Base-by-base conservation (phyloP, 1,139 yeast genomes). In the Diutina sp. region DNA sequence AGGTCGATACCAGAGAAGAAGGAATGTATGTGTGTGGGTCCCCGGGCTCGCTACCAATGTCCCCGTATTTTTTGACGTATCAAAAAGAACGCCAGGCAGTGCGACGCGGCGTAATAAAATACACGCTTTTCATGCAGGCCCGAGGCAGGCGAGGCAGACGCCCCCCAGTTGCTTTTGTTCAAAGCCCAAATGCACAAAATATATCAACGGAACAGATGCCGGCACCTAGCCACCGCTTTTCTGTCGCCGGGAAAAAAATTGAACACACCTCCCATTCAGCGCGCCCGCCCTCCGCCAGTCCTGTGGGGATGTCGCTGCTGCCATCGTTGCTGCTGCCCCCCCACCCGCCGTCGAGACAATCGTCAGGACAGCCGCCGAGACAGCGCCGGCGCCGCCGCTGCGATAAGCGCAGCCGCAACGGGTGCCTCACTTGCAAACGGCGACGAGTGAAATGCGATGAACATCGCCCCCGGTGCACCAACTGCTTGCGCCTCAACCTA, bases 301-400 rank as follows among this genome's bases (percentile, higher is more conserved):
- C 11, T 47, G 16, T 30, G 35, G 32, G 30, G 18, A 46, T 30
- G 35, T 28, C 51, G 51, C 29, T 29, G 51, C 29, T 18, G 51
- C 38, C 51, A 29, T 29, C 48, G 48, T 18, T 25, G 51, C 21
- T 47, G 51, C 51, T 29, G 51, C 30, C 51, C 29, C 35, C 32
- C 9, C 46, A 44, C 2, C 46, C 46, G n/a, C 12, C 32, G 21
- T 21, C 25, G 25, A 21, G 25, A 21, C 25, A 21, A 21, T 21
- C 25, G 25, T 21, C 25, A 21, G 25, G 25, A 12, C 46, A 44
- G 25, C 46, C 46, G n/a, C 12, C 32, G 21, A 29, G 8, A 16
- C 32, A 50, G 28, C 21, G 53, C 14, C 44, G 53, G n/a, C 41
- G 53, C 35, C 53, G 53, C n/a, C 53, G 53, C n/a, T 50, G 53